Conservation (phyloP, 2,329 filamentous ascomycete species). For the Amauroascus niger region DNA sequence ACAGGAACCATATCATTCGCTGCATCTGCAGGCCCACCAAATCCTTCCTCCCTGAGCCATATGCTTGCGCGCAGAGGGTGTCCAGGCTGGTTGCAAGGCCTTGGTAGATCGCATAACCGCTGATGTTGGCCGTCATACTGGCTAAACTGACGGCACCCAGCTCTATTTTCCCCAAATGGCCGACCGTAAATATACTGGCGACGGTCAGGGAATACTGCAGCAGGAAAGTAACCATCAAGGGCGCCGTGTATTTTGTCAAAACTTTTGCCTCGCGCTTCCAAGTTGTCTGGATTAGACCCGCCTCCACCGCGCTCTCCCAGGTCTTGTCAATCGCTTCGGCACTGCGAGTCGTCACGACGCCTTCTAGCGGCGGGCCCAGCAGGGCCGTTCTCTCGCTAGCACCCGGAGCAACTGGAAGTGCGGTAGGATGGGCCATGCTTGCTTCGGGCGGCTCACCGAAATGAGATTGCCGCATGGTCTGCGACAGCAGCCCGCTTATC, state of each 20-base stretch:
- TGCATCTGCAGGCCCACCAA: conserved; percentile 78
- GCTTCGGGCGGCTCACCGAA: conserved; percentile 9
- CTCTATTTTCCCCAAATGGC: conserved; percentile 61
- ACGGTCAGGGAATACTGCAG: conserved; percentile 80
- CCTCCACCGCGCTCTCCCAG: conserved; percentile 76
- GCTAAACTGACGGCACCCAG: conserved; percentile 58
- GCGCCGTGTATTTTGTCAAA: conserved; percentile 59
- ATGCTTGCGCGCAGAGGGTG: conserved; percentile 87
- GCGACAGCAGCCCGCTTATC: conserved; percentile 13
- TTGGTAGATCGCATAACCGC: conserved; percentile 65
- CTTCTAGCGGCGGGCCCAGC: conserved; percentile 40
- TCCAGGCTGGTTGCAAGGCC: conserved; percentile 85
- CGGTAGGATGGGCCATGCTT: conserved; percentile 12
- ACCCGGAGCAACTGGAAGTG: conserved; percentile 10
- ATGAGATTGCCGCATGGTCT: conserved; percentile 1
- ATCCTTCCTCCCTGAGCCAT: conserved; percentile 80
- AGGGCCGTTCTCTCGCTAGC: conserved; percentile 42
- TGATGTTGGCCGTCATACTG: conserved; percentile 73
- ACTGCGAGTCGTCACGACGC: conserved; percentile 34
- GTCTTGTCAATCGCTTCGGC: conserved; percentile 55
- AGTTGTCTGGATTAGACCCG: conserved; percentile 74
- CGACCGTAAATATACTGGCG: conserved; percentile 68
- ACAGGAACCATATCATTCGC: conserved; percentile 69
- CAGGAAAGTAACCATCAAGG: conserved; percentile 63
- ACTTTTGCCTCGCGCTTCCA: conserved; percentile 87